Evolutionary conservation across 257 asterid species (phyloP).

Genomic region (Solanum chilense): DNA sequence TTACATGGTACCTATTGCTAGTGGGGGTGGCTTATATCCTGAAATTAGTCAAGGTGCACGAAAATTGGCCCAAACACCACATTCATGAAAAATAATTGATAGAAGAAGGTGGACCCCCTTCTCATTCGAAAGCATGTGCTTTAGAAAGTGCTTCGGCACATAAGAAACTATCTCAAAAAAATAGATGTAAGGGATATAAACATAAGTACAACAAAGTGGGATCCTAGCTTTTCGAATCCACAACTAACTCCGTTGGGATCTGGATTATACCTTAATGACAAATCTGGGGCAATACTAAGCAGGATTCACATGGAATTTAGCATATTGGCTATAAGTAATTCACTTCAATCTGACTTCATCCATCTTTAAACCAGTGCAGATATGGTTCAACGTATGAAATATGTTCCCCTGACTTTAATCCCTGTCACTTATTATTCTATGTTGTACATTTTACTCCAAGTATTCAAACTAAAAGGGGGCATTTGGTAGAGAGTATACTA

Average conservation of each 20-base stretch:
- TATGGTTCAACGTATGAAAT: not conserved
- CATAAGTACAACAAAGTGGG: not conserved
- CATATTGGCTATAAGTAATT: not conserved
- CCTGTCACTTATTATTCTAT: not conserved
- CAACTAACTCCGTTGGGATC: not conserved
- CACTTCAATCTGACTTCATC: not conserved
- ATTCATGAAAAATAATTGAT: not conserved
- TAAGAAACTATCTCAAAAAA: not conserved
- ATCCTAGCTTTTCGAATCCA: not conserved
- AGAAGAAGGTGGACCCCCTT: not conserved
- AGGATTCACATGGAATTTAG: not conserved
- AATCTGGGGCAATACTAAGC: not conserved
- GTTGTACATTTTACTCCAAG: not conserved
- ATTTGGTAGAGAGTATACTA: not conserved
- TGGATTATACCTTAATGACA: not conserved
- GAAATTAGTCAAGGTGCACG: not conserved
- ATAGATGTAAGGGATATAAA: not conserved
- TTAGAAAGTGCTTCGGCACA: not conserved
- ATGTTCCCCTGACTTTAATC: not conserved
- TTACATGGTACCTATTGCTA: not conserved
- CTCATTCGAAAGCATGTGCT: not conserved
- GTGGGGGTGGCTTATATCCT: not conserved
- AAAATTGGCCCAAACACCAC: not conserved
- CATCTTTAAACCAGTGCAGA: not conserved
- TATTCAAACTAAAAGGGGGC: not conserved